phyloP scores from a whole-genome alignment of 2,329 filamentous ascomycete genomes.

The Microsporum audouinii region DNA sequence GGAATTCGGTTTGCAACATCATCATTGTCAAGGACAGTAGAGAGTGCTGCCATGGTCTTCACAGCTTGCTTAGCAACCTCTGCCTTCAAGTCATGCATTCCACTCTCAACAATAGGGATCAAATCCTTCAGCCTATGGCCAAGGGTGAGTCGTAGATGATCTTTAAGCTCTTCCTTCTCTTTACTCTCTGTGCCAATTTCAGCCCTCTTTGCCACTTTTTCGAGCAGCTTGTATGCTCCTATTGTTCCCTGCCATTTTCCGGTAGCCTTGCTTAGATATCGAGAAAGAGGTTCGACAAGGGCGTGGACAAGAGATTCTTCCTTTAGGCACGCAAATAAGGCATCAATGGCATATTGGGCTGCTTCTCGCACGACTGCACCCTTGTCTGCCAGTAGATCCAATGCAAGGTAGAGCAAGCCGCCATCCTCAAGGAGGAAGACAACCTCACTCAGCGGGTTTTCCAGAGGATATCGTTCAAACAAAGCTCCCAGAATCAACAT shows the following conservation, averaged over 20 bases:
- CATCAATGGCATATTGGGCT: slow-evolving; percentile 86
- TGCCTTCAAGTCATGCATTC: slow-evolving; percentile 92
- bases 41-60: slow-evolving; percentile 83
- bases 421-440: slow-evolving; percentile 73
- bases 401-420: slow-evolving; percentile 56
- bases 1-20: slow-evolving; percentile 88
- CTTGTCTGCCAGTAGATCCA: slow-evolving; percentile 86
- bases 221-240: slow-evolving; percentile 70
- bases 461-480: slow-evolving; percentile 75
- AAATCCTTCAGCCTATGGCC: slow-evolving; percentile 49
- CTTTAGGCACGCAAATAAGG: slow-evolving; percentile 66
- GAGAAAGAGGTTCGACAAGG: slow-evolving; percentile 61
- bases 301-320: slow-evolving; percentile 74
- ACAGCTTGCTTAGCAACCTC: slow-evolving; percentile 79
- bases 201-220: slow-evolving; percentile 90
- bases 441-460: slow-evolving; percentile 67
- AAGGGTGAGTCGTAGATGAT: slow-evolving; percentile 81
- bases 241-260: slow-evolving; percentile 98
- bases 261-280: slow-evolving; percentile 69
- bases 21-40: slow-evolving; percentile 85
- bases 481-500: slow-evolving; percentile 92
- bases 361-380: slow-evolving; percentile 77
- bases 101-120: slow-evolving; percentile 33
- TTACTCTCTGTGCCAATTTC: slow-evolving; percentile 73
- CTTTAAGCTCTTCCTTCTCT: slow-evolving; percentile 78